Evolutionary conservation across 768 basidiomycete genomes (phyloP).

Genomic region (Lactarius sanguifluus): DNA sequence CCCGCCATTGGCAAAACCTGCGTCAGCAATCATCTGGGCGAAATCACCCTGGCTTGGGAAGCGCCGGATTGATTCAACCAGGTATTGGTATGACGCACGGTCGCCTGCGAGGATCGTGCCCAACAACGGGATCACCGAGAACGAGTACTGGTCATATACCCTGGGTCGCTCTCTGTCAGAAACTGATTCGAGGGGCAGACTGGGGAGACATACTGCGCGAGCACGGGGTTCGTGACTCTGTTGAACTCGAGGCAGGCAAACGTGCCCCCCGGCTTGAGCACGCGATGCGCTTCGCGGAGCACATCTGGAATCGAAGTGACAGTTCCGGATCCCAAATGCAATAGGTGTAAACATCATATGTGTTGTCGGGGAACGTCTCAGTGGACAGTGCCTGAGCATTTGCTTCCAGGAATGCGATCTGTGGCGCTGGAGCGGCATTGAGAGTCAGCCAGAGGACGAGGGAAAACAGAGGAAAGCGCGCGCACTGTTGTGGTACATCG

Average conservation of each 20-base stretch:
- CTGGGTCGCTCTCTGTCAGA: conserved; percentile 42
- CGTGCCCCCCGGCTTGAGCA: conserved; percentile 93
- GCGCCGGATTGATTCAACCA: conserved; percentile 94
- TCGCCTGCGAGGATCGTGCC: conserved; percentile 98
- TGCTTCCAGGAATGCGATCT: conserved; percentile 88
- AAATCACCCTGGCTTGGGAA: conserved; percentile 91
- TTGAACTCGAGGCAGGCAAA: conserved; percentile 98
- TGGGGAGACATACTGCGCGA: conserved; percentile 68
- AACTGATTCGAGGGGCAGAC: neutral
- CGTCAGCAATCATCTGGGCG: conserved; percentile 82
- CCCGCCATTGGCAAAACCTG: conserved; percentile 73
- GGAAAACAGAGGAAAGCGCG: conserved; percentile 22
- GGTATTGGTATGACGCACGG: conserved; percentile 93
- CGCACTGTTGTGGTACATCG: conserved; percentile 97
- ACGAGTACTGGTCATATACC: conserved; percentile 92
- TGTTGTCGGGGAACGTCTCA: conserved; percentile 70
- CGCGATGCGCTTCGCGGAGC: conserved; percentile 84
- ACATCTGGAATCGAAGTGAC: conserved; percentile 91
- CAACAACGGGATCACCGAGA: conserved; percentile 89
- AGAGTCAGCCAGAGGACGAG: conserved; percentile 12
- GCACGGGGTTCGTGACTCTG: conserved; percentile 82
- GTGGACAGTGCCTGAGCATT: conserved; percentile 82
- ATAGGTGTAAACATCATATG: conserved; percentile 98
- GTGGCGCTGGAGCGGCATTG: conserved; percentile 61
- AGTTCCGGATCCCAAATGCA: conserved; percentile 96